Conservation (phyloP, 768 basidiomycete species). For the Suillus placidus region DNA sequence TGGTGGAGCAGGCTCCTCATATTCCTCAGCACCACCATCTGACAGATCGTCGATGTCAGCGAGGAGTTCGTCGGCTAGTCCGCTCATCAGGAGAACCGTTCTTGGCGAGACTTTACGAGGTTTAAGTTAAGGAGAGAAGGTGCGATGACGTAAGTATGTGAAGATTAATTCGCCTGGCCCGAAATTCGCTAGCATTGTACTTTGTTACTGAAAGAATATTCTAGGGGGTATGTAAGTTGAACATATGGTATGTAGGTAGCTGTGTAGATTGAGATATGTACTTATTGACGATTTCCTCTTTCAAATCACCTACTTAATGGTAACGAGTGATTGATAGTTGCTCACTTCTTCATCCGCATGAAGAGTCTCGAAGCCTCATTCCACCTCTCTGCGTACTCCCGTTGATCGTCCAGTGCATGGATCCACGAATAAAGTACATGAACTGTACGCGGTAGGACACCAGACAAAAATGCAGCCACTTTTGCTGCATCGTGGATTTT, state of each 20-base stretch:
- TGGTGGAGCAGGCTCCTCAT: conserved; percentile 43
- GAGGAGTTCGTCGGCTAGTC: conserved; percentile 88
- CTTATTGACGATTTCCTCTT: neutral
- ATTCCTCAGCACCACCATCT: conserved; percentile 57
- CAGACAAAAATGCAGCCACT: conserved; percentile 30
- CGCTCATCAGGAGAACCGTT: conserved; percentile 53
- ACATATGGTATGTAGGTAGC: neutral
- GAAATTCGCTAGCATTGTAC: neutral
- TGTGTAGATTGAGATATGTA: neutral
- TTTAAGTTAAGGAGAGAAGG: neutral
- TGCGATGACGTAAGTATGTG: neutral
- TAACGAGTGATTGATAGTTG: neutral
- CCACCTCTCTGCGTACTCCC: conserved; percentile 21
- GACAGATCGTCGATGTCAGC: conserved; percentile 90
- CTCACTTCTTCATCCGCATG: conserved; percentile 13
- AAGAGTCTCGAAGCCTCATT: conserved; percentile 26
- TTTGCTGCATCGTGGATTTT: conserved; percentile 19
- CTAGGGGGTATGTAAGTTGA: neutral
- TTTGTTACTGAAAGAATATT: neutral
- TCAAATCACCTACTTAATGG: neutral
- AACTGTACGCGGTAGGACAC: conserved; percentile 24
- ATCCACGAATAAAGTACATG: conserved; percentile 19
- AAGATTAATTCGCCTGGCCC: neutral
- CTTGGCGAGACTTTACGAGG: neutral
- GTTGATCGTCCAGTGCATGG: conserved; percentile 12